phyloP scores from a whole-genome alignment of 257 asterid species.

The Cordia subcordata region DNA sequence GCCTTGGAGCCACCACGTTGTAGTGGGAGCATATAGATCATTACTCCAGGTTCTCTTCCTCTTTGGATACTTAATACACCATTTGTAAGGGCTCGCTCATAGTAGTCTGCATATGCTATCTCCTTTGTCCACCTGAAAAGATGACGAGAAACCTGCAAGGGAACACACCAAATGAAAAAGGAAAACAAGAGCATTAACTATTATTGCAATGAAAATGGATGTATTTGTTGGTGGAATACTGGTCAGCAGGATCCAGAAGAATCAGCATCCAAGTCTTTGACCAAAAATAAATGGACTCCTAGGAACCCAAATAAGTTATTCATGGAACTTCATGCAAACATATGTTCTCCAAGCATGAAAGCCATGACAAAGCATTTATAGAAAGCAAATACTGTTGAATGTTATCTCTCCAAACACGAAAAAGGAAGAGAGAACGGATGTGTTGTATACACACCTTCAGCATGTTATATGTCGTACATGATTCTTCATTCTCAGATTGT shows the following conservation, averaged over 20 bases:
- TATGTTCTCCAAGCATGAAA: too few species aligned
- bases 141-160: constrained; percentile 69
- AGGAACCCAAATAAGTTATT: too few species aligned
- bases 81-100: constrained; percentile 82
- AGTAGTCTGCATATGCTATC: constrained; percentile 80
- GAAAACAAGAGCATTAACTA: neutral
- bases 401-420: neutral
- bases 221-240: too few species aligned
- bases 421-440: neutral
- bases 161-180: constrained; percentile 7
- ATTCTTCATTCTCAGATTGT: constrained; percentile 68
- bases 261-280: too few species aligned
- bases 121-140: constrained; percentile 91
- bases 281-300: too few species aligned
- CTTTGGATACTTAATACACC: constrained; percentile 91
- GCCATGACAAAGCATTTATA: too few species aligned
- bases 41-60: constrained; percentile 81
- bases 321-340: too few species aligned
- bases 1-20: constrained; percentile 79
- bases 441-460: constrained; percentile 51
- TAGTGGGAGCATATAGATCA: constrained; percentile 92
- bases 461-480: constrained; percentile 95
- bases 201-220: too few species aligned
- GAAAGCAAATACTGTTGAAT: too few species aligned
- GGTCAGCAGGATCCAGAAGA: too few species aligned